Base-by-base conservation (phyloP, 2,329 filamentous ascomycete species). In the Paraphaeosphaeria sporulosa region DNA sequence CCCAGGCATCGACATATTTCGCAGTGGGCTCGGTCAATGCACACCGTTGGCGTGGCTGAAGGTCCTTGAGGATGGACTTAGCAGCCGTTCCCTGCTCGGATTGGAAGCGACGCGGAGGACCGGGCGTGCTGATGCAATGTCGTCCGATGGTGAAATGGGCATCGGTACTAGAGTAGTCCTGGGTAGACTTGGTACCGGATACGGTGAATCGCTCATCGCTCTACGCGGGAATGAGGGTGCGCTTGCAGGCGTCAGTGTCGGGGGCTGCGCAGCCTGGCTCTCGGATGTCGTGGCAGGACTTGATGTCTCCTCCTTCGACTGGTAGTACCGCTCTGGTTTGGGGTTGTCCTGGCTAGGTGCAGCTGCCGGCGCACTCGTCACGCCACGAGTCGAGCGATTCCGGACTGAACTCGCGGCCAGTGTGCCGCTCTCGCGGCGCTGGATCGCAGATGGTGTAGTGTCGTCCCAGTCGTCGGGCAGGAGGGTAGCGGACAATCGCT, bases 391-490 rank as follows among this genome's bases (percentile, higher is more conserved):
- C 30, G 25, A 32, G 8, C 2, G 30, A 1, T 2, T n/a, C n/a
- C 23, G 17, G 19, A n/a, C 38, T 8, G 42, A 2, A 32, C 52
- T 47, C 40, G 47, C 9, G 3, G 57, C 48, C 43, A 68, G 50
- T 3, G 63, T 38, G 4, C 64, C 66, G 53, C 55, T 66, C 3
- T 36, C 10, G 17, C 56, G 52, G 3, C 63, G 56, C n/a, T 59
- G 46, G 21, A 65, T 23, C 5, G 36, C 30, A 12, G 40, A 10
- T 7, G 46, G 40, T 13, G 25, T 13, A 1, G 50, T 40, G 5
- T 38, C 17, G 21, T 63, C 56, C 65, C 63, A 71, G 10, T 50
- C 53, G 30, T 71, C 64, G 10, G 64, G 65, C n/a, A 63, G 65
- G 9, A 71, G 52, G 19, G n/a, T 58, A 1, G 58, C 62, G 0